Percentiles rank a stretch among this genome's conserved stretches.
phyloP scores from a whole-genome alignment of 495 filamentous ascomycete genomes.

The Aspergillus nidulans region DNA sequence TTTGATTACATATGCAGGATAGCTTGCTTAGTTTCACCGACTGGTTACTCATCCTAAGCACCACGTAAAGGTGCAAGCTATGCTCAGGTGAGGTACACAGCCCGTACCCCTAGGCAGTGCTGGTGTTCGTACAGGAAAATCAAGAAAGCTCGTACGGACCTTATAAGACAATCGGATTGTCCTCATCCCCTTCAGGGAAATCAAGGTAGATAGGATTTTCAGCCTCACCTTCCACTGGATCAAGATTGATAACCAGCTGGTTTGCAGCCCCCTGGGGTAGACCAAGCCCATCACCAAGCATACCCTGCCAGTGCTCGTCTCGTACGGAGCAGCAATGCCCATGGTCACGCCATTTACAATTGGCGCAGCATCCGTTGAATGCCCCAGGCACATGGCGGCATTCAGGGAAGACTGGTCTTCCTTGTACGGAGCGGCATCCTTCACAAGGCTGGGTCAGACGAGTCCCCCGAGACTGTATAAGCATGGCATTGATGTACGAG shows the following conservation, averaged over 20 bases:
- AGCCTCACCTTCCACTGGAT: neutral
- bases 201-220: constrained; percentile 1
- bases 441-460: neutral
- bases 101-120: constrained; percentile 10
- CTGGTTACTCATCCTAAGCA: constrained; percentile 15
- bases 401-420: constrained; percentile 6
- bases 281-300: neutral
- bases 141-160: constrained; percentile 4
- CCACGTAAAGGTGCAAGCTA: constrained; percentile 18
- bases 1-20: neutral
- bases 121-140: neutral
- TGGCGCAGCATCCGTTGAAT: constrained; percentile 14
- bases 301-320: neutral
- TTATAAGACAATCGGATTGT: neutral
- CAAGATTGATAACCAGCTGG: neutral
- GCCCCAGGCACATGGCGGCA: constrained; percentile 12
- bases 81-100: constrained; percentile 15
- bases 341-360: constrained; percentile 14
- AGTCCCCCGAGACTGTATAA: constrained; percentile 3
- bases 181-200: too few relatives aligned
- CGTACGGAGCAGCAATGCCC: constrained; percentile 8
- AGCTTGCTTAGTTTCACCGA: constrained; percentile 15
- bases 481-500: constrained; percentile 6
- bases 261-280: neutral
- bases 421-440: neutral